These are phyloP conservation scores for Saturnispora bothae DNA, from an alignment of 805 yeast species.

Conservation along the genomic window DNA sequence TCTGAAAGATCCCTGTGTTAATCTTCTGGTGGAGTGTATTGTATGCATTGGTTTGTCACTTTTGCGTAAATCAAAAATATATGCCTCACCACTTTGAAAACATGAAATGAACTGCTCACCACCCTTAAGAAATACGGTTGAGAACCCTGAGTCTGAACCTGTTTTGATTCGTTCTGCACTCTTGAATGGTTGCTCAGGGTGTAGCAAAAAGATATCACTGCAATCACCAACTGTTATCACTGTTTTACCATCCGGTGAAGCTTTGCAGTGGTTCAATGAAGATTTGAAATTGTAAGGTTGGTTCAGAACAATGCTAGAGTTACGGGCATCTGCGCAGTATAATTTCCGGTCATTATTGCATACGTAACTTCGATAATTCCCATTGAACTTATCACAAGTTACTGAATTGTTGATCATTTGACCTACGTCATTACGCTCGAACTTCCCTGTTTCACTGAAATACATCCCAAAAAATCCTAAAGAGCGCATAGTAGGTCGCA, in stretches of 20 bases:
- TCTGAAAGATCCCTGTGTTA: constrained; percentile 33
- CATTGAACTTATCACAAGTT: constrained; percentile 35
- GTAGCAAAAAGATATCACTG: constrained; percentile 48
- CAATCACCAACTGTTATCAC: constrained; percentile 72
- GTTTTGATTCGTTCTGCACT: constrained; percentile 27
- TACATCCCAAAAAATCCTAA: constrained; percentile 52
- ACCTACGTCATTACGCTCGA: constrained; percentile 52
- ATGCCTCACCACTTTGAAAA: constrained; percentile 77
- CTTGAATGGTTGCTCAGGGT: constrained; percentile 28
- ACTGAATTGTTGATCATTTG: constrained; percentile 80
- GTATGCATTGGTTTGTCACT: constrained; percentile 40
- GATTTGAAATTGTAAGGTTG: constrained; percentile 42
- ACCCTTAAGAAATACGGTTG: constrained; percentile 67
- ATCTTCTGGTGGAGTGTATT: constrained; percentile 50
- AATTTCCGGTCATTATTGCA: constrained; percentile 78
- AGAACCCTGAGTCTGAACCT: constrained; percentile 69
- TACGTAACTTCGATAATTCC: constrained; percentile 45
- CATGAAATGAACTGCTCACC: constrained; percentile 67
- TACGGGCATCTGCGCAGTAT: constrained; percentile 51
- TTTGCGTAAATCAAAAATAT: constrained; percentile 68
- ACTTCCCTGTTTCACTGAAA: constrained; percentile 37
- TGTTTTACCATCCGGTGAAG: constrained; percentile 52
- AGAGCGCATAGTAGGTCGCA: constrained; percentile 9
- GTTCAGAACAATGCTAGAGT: constrained; percentile 28
- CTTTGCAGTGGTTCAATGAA: constrained; percentile 65